Base-by-base conservation (phyloP, 192 early-diverging fungal species). In the Oehlia diaphana region DNA sequence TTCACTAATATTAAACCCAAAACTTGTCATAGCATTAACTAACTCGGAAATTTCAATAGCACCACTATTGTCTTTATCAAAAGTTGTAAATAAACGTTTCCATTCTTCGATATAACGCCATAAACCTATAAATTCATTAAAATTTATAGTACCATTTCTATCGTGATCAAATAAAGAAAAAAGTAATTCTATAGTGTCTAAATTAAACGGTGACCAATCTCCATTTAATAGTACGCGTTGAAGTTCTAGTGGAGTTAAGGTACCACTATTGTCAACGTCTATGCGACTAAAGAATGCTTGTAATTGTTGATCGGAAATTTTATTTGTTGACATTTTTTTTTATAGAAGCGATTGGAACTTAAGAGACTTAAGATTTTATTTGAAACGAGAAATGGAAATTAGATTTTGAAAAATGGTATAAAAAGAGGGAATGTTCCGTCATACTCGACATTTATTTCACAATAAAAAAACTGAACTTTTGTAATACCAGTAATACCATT, bases 51-150 rank as follows among this genome's bases (percentile, higher is more conserved):
- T 87, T 74, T 94, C 92, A 78, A 95, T 94, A 63, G 87, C 88
- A 63, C 93, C 93, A 64, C 88, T 91, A 80, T 86, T 87, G 81
- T 95, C 92, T 26, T 82, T 77, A 79, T 95, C 94, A 79, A 93
- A 94, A 8, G 87, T 84, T 74, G 84, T 83, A 84, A 94, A 95
- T 80, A 93, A 92, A 9, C 84, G 74, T 77, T 91, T 91, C 94
- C 94, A 95, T 14, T 94, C 92, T 63, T 93, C 91, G 80, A 94
- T 95, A 80, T 93, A 95, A 77, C 84, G 86, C 92, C 92, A 94
- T 19, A 94, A 85, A 26, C 91, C 89, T 44, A 85, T 80, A 79
- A 95, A 95, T 83, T 95, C 94, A 39, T 92, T 80, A 80, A 94
- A 93, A 74, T 83, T 86, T 74, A 95, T 92, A 53, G 91, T 92